Evolutionary conservation across 495 filamentous ascomycete species (phyloP).

Genomic region (Geopyxis carbonaria): DNA sequence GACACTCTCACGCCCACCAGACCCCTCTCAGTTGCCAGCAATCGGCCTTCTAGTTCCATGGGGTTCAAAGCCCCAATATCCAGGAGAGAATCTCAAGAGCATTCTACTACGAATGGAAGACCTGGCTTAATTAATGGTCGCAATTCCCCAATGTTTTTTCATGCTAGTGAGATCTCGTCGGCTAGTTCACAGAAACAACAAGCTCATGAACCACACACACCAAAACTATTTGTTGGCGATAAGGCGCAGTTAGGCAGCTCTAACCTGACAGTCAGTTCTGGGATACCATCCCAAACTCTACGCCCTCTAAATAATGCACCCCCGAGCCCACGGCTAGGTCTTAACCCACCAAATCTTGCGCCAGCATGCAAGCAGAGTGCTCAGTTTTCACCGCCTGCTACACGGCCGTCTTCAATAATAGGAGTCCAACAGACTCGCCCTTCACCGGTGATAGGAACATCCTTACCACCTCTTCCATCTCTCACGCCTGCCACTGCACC

Average conservation of each 20-base stretch:
- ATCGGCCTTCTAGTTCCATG: conserved; percentile 13
- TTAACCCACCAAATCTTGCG: conserved; percentile 10
- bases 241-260: conserved; percentile 13
- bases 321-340: conserved; percentile 13
- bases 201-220: conserved; percentile 9
- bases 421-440: conserved; percentile 9
- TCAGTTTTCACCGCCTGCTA: conserved; percentile 1
- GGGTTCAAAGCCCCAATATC: conserved; percentile 7
- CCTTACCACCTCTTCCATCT: conserved; percentile 13
- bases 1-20: conserved; percentile 10
- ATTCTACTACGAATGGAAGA: conserved; percentile 2
- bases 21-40: conserved; percentile 18
- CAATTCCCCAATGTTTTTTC: conserved; percentile 20
- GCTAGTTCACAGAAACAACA: conserved; percentile 10
- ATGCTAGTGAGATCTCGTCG: conserved; percentile 14
- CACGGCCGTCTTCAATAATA: conserved; percentile 14
- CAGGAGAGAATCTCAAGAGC: background rate
- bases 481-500: conserved; percentile 9
- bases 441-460: conserved; percentile 2
- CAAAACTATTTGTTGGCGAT: conserved; percentile 22
- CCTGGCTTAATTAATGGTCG: conserved; percentile 2
- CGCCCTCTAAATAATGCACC: conserved; percentile 6
- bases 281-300: background rate
- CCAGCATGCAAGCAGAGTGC: conserved; percentile 7
- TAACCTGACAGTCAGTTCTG: background rate